Conservation (phyloP, 2,329 filamentous ascomycete species). For the Colletotrichum sp. region DNA sequence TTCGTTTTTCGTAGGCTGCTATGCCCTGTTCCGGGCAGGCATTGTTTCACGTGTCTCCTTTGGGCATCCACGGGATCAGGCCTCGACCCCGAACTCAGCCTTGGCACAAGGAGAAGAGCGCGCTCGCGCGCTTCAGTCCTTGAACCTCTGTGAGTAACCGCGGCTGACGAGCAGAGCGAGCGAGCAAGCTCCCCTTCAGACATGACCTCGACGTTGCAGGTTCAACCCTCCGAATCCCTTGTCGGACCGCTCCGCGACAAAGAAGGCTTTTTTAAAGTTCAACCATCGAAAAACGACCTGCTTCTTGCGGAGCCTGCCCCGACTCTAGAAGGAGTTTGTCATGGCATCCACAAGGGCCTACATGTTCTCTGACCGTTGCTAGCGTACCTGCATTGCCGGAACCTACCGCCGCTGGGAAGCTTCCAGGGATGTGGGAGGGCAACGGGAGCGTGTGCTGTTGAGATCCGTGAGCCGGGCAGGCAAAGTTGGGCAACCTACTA, state of each 20-base stretch:
- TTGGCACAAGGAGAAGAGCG: background rate
- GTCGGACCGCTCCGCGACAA: conserved; percentile 6
- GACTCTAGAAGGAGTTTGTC: background rate
- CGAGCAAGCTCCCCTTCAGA: background rate
- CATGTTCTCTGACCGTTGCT: background rate
- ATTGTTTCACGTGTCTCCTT: conserved; percentile 10
- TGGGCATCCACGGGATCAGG: background rate
- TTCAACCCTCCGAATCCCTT: background rate
- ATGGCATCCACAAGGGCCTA: background rate
- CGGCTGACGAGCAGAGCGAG: background rate
- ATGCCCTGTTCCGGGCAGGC: background rate
- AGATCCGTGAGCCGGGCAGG: background rate
- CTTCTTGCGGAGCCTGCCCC: background rate
- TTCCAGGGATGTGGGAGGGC: background rate
- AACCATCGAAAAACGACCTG: background rate
- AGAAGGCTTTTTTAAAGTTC: background rate
- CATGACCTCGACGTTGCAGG: background rate
- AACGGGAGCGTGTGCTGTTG: background rate
- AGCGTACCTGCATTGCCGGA: background rate
- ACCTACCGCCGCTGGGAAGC: background rate
- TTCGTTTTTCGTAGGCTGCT: background rate
- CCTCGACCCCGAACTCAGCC: background rate
- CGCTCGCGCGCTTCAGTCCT: background rate
- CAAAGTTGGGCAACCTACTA: background rate
- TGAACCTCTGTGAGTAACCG: background rate